Evolutionary conservation across 2,329 filamentous ascomycete genomes (phyloP), one percentile per base, ranked within the genome.

Genomic region (Fusarium sp.): DNA sequence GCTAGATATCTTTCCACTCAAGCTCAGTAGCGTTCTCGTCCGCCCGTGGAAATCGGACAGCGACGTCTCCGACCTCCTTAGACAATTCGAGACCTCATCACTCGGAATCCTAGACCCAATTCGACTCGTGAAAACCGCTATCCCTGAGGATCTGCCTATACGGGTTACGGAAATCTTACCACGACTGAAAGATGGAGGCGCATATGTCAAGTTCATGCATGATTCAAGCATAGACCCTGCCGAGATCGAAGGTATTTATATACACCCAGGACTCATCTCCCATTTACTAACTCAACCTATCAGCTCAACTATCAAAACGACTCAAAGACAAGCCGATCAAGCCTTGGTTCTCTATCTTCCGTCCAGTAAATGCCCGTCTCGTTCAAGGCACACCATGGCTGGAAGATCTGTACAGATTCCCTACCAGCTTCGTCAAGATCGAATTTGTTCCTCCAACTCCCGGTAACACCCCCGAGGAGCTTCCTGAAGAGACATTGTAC

Each of bases 331-430:
- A 90, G 18, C 91, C 91, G 0, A 87, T 97, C 37, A 93, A 90
- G 64, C 94, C 95, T 5, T 97, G 94, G 92, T 98, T 96, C 83
- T 97, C 91, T 71, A 94, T 94, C 0, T 91, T 97, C 69, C 85
- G 88, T 23, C 82, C 86, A 16, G 90, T 97, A 58, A 86, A 88
- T 48, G 89, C 90, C 6, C 89, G 89, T 24, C 82, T 94, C 9
- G 96, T 99, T 4, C 85, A 89, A 57, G 96, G 96, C 12, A 89
- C 90, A 23, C 96, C 96, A 0, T 99, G 96, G 96, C 86, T 98
- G 5, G 96, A 98, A 76, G 96, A 99, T 77, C 82, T 99, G 28
- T 92, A 93, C 71, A 88, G 94, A 9, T 90, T 94, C 50, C 96
- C 96, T 0, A 93, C 90, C 59, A 85, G 84, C 39, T 86, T 92